Evolutionary conservation across 2,329 filamentous ascomycete genomes (phyloP).

Genomic region (Exutisphaerella laricina): DNA sequence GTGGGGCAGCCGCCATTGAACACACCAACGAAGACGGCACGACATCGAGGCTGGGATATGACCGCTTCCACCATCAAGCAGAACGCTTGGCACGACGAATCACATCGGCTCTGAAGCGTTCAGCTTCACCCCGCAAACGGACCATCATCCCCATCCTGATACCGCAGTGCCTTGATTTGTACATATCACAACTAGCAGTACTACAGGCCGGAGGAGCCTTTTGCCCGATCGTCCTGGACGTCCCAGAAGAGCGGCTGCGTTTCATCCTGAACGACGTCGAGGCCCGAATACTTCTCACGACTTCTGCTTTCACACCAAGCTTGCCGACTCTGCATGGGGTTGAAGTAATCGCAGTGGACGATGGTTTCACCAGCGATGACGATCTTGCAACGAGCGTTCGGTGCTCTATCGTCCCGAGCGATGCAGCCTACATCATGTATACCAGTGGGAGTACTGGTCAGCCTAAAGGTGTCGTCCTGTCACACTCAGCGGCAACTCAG

Average conservation of each 20-base stretch:
- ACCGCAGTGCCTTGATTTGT: slow-evolving; percentile 70
- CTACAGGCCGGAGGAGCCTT: slow-evolving; percentile 80
- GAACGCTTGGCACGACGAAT: slow-evolving; percentile 52
- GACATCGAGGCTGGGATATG: slow-evolving; percentile 53
- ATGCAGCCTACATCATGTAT: slow-evolving; percentile 83
- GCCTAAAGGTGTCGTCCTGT: slow-evolving; percentile 80
- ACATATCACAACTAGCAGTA: slow-evolving; percentile 69
- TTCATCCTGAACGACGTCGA: slow-evolving; percentile 77
- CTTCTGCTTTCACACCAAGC: slow-evolving; percentile 40
- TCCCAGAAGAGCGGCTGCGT: slow-evolving; percentile 66
- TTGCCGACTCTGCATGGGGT: slow-evolving; percentile 35
- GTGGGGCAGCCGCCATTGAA: slow-evolving; percentile 54
- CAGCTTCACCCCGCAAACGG: slow-evolving; percentile 17
- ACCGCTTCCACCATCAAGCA: slow-evolving; percentile 55
- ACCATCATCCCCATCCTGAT: slow-evolving; percentile 68
- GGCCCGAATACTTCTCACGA: slow-evolving; percentile 64
- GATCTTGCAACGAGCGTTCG: neutral
- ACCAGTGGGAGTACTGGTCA: slow-evolving; percentile 85
- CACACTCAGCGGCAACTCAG: slow-evolving; percentile 74
- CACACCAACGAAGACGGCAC: slow-evolving; percentile 50
- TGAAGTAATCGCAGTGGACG: slow-evolving; percentile 41
- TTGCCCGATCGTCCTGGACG: slow-evolving; percentile 75
- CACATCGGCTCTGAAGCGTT: slow-evolving; percentile 24
- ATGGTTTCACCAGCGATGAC: slow-evolving; percentile 28
- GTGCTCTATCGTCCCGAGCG: slow-evolving; percentile 13